Conservation (phyloP, 768 basidiomycete species). For the Panus rudis region DNA sequence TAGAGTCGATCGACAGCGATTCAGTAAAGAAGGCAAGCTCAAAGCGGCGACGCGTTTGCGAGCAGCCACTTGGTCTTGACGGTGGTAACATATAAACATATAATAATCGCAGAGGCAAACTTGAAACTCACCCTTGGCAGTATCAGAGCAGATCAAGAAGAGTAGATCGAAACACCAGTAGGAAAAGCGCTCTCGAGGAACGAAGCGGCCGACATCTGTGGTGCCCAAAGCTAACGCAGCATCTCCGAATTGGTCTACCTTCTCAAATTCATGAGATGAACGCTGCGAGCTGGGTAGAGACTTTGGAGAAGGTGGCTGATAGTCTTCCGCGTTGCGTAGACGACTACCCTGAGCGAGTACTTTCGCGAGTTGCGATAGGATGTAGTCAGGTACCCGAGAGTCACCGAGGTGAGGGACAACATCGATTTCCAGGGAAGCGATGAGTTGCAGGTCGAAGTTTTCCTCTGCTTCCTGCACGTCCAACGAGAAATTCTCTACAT, state of each 20-base stretch:
- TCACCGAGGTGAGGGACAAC: conserved; percentile 73
- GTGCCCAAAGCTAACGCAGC: conserved; percentile 43
- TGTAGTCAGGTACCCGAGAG: conserved; percentile 57
- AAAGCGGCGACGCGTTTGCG: conserved; percentile 68
- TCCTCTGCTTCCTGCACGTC: conserved; percentile 73
- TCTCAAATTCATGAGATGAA: conserved; percentile 11
- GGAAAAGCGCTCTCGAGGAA: conserved; percentile 79
- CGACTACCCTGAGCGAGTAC: conserved; percentile 68
- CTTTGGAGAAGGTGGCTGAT: conserved; percentile 12
- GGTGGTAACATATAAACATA: conserved; percentile 1
- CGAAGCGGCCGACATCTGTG: conserved; percentile 46
- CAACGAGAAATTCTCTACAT: conserved; percentile 47
- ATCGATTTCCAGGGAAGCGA: conserved; percentile 72
- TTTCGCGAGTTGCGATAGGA: conserved; percentile 62
- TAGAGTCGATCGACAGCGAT: conserved; percentile 65
- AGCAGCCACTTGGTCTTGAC: conserved; percentile 50
- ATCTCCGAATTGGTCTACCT: conserved; percentile 23
- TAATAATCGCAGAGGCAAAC: neutral
- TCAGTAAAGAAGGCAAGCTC: conserved; percentile 63
- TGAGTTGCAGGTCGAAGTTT: conserved; percentile 77
- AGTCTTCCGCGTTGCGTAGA: conserved; percentile 34
- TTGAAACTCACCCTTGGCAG: conserved; percentile 43
- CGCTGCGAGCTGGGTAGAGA: neutral
- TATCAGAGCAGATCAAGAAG: conserved; percentile 71
- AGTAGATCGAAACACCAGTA: conserved; percentile 91